Percentiles rank a stretch among this genome's conserved stretches.
Conservation (phyloP, 2,329 filamentous ascomycete genomes). For the Colletotrichum theobromicola region DNA sequence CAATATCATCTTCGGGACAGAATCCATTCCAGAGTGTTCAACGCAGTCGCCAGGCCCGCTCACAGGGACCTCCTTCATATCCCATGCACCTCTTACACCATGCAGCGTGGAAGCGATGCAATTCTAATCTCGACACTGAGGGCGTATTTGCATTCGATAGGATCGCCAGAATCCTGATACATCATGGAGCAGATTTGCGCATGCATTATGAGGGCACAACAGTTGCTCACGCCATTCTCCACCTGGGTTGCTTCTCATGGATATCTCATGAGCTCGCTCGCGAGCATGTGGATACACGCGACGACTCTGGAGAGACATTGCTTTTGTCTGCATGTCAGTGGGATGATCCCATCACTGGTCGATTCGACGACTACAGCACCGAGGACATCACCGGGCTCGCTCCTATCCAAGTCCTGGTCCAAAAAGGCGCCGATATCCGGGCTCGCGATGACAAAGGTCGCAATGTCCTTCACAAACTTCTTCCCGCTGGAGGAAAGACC, state of each 20-base stretch:
- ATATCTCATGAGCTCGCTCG: neutral
- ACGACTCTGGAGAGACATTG: neutral
- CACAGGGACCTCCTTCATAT: neutral
- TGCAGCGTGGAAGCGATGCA: neutral
- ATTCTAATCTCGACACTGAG: neutral
- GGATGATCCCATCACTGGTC: neutral
- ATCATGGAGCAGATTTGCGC: neutral
- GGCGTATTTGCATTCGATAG: neutral
- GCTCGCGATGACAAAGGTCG: neutral
- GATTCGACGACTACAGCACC: rapidly evolving
- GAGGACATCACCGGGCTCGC: neutral
- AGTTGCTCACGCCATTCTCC: neutral
- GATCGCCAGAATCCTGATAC: neutral
- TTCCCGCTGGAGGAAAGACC: neutral
- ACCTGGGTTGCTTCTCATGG: neutral
- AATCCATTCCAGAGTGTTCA: neutral
- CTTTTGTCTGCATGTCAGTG: neutral
- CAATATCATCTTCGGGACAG: neutral
- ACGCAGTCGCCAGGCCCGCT: neutral
- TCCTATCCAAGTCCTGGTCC: neutral
- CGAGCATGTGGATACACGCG: neutral
- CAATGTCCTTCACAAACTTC: neutral
- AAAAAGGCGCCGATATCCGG: neutral
- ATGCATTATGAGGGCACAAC: neutral
- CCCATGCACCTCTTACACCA: neutral